Conservation (phyloP, 1,284 basidiomycete genomes). For the Apiotrichum brassicae region DNA sequence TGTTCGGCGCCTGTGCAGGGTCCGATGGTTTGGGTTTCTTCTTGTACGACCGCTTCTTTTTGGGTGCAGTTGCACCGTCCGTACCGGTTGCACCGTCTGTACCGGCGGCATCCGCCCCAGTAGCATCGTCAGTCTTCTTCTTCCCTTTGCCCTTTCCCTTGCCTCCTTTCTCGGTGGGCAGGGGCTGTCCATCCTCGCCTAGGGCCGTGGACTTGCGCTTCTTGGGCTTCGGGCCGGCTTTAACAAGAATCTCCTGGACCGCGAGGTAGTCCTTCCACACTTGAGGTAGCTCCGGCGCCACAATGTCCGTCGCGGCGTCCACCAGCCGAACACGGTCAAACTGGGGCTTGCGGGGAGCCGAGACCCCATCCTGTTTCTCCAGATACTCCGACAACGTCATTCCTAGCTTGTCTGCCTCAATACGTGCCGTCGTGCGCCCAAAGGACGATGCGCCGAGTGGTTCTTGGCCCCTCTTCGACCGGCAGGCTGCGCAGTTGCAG, state of each 20-base stretch:
- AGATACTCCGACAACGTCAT: constrained; percentile 27
- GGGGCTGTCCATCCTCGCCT: background rate
- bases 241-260: background rate
- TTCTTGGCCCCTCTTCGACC: background rate
- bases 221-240: background rate
- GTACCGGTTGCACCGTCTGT: no score
- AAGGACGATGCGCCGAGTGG: background rate
- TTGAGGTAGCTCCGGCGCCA: constrained; percentile 22
- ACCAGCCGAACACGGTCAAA: constrained; percentile 37
- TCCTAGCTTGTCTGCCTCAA: constrained; percentile 2
- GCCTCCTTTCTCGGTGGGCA: no score
- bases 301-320: constrained; percentile 24
- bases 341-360: constrained; percentile 3
- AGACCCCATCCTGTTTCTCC: constrained; percentile 15
- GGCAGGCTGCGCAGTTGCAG: constrained; percentile 1
- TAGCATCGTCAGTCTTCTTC: background rate
- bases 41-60: background rate
- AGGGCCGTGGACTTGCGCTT: background rate
- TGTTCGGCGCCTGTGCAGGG: background rate
- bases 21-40: background rate
- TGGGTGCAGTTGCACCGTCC: no score
- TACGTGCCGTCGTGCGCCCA: background rate
- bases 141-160: background rate
- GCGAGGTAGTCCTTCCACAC: constrained; percentile 12
- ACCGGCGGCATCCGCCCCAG: no score